These are phyloP conservation scores for Hymenotorrendiella dingleyae DNA, from an alignment of 2,329 filamentous ascomycete species.

Conservation along the genomic window DNA sequence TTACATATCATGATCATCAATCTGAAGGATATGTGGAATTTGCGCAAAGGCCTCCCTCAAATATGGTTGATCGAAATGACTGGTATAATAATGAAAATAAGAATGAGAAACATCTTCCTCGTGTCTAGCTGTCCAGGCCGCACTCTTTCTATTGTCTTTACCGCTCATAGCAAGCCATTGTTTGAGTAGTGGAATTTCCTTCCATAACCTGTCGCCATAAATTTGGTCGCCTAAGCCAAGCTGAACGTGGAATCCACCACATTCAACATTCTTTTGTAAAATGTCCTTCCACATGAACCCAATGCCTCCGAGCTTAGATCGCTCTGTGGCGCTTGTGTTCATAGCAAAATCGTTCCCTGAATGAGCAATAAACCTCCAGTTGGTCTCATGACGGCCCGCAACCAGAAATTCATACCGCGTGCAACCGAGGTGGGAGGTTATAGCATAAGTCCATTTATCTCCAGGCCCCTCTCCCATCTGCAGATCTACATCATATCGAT, in stretches of 20 bases:
- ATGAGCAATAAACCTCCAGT: conserved; percentile 93
- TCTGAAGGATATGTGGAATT: conserved; percentile 86
- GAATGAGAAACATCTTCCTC: conserved; percentile 94
- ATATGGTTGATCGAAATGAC: conserved; percentile 95
- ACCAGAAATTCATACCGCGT: conserved; percentile 98
- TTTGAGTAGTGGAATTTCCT: conserved; percentile 85
- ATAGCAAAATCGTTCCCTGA: conserved; percentile 95
- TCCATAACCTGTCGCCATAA: conserved; percentile 93
- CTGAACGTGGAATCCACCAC: conserved; percentile 91
- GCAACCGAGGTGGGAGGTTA: conserved; percentile 93
- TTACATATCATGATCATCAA: conserved; percentile 98
- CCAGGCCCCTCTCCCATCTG: conserved; percentile 80
- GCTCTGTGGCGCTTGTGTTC: conserved; percentile 78
- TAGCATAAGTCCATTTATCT: conserved; percentile 93
- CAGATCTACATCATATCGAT: conserved; percentile 86
- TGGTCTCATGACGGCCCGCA: conserved; percentile 81
- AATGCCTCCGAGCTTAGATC: conserved; percentile 77
- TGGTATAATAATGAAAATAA: conserved; percentile 98
- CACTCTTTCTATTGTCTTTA: conserved; percentile 85
- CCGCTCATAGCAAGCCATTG: conserved; percentile 94
- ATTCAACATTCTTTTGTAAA: conserved; percentile 93
- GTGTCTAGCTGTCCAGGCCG: conserved; percentile 86
- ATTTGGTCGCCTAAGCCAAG: conserved; percentile 91
- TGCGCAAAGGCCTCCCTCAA: conserved; percentile 93
- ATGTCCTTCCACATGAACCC: conserved; percentile 99